Conservation (phyloP, 2,329 filamentous ascomycete species). For the Aureobasidium mangrovei region DNA sequence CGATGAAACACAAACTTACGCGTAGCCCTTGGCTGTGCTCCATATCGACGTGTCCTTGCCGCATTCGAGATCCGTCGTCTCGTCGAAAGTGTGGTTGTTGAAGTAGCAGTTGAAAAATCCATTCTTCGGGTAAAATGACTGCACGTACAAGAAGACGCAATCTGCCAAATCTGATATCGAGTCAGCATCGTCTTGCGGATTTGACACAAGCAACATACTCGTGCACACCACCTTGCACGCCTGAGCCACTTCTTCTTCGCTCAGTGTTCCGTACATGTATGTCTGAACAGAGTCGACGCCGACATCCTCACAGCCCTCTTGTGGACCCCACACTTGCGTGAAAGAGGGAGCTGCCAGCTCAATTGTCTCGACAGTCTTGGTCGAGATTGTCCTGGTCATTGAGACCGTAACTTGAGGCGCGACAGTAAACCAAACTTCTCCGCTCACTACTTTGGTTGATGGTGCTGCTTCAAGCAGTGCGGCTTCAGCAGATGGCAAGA, state of each 20-base stretch:
- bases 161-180: background rate
- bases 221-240: background rate
- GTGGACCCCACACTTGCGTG: slow-evolving; percentile 20
- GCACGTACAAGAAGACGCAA: background rate
- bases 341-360: slow-evolving; percentile 21
- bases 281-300: background rate
- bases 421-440: slow-evolving; percentile 13
- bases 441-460: slow-evolving; percentile 13
- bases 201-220: background rate
- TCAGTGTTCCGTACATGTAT: background rate
- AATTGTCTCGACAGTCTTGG: slow-evolving; percentile 18
- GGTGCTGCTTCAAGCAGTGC: background rate
- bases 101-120: slow-evolving; percentile 7
- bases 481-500: background rate
- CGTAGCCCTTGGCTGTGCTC: slow-evolving; percentile 8
- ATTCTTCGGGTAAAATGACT: background rate
- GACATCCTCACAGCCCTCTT: slow-evolving; percentile 17
- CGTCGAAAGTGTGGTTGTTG: slow-evolving; percentile 1
- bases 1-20: background rate
- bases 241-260: background rate
- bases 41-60: background rate
- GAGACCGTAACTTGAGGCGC: slow-evolving; percentile 10
- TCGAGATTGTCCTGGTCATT: slow-evolving; percentile 16
- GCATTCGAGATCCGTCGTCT: slow-evolving; percentile 1
- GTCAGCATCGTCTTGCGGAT: background rate